Evolutionary conservation across 371 early-diverging fungal genomes (phyloP).

Genomic region (Apophysomyces sp.): DNA sequence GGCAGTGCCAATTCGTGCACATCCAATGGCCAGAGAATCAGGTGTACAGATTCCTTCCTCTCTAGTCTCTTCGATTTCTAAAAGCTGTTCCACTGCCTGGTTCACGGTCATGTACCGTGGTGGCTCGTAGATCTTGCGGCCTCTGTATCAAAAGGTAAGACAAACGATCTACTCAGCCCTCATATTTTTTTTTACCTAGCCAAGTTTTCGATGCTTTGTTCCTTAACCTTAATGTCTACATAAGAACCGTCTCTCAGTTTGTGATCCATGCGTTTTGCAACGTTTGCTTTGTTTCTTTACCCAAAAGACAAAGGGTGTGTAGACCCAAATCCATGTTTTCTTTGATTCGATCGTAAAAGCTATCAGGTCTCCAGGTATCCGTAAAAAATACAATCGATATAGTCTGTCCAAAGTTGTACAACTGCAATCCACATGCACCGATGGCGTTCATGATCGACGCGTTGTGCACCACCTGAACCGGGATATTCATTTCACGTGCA

Average conservation of each 20-base stretch:
- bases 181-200: constrained; percentile 59
- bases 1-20: constrained; percentile 90
- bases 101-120: constrained; percentile 98
- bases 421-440: constrained; percentile 97
- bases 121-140: constrained; percentile 93
- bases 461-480: constrained; percentile 94
- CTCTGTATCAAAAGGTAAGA: constrained; percentile 39
- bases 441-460: constrained; percentile 99
- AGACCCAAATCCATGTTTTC: constrained; percentile 83
- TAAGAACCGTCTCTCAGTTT: not conserved
- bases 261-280: not conserved
- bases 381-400: constrained; percentile 99
- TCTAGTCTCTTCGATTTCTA: constrained; percentile 87
- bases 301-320: constrained; percentile 96
- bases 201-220: constrained; percentile 95
- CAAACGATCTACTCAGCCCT: not conserved
- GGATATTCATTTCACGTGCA: constrained; percentile 86
- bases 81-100: constrained; percentile 90
- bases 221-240: constrained; percentile 98
- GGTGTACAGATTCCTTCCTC: constrained; percentile 71
- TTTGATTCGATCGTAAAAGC: constrained; percentile 94
- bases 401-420: constrained; percentile 99
- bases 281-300: constrained; percentile 17
- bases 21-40: constrained; percentile 89
- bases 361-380: constrained; percentile 96